Evolutionary conservation across 2,329 filamentous ascomycete genomes (phyloP).

Genomic region (Neonectria hederae): DNA sequence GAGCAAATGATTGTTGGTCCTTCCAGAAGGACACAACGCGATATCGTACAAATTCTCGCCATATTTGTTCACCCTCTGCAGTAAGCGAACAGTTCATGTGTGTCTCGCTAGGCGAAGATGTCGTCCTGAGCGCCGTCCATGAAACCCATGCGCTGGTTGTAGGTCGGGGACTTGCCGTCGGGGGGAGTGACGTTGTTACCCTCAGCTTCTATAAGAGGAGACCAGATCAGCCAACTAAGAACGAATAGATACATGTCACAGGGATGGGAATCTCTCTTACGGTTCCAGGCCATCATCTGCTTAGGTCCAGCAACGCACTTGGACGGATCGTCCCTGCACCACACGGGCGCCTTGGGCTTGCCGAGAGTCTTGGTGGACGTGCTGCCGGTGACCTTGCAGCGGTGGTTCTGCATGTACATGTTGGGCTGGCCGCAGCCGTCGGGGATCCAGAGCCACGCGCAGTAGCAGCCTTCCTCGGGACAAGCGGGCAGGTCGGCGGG

Average conservation of each 20-base stretch:
- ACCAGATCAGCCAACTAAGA: background rate
- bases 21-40: slow-evolving; percentile 19
- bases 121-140: slow-evolving; percentile 46
- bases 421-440: slow-evolving; percentile 43
- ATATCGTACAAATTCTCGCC: slow-evolving; percentile 6
- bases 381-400: slow-evolving; percentile 57
- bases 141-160: slow-evolving; percentile 48
- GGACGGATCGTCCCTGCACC: slow-evolving; percentile 52
- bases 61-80: background rate
- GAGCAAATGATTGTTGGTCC: slow-evolving; percentile 1
- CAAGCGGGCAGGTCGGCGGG: slow-evolving; percentile 42
- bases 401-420: slow-evolving; percentile 59
- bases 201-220: slow-evolving; percentile 37
- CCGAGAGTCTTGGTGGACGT: slow-evolving; percentile 53
- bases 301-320: slow-evolving; percentile 59
- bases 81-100: background rate
- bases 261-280: slow-evolving; percentile 33
- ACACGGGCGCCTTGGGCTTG: slow-evolving; percentile 51
- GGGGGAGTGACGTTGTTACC: slow-evolving; percentile 48
- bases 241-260: background rate
- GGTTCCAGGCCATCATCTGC: slow-evolving; percentile 61
- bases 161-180: slow-evolving; percentile 43
- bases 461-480: slow-evolving; percentile 43
- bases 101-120: slow-evolving; percentile 35
- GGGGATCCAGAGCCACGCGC: slow-evolving; percentile 46